phyloP scores from a whole-genome alignment of 345 rosid species.

The Pistacia atlantica region DNA sequence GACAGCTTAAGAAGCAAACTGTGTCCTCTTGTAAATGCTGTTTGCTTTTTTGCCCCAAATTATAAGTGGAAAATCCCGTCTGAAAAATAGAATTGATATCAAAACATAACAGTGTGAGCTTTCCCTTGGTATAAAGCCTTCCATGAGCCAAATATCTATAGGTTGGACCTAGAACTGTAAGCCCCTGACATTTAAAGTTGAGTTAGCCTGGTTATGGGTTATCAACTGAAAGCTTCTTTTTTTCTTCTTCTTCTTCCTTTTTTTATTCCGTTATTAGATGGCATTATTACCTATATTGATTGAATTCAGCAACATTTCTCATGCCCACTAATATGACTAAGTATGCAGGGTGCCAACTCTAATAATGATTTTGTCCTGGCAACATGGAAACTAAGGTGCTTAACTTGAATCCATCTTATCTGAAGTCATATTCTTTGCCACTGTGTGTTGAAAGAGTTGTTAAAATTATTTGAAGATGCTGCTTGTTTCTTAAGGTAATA shows the following conservation, averaged over 20 bases:
- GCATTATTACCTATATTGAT: background rate
- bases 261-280: background rate
- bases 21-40: background rate
- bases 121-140: background rate
- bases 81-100: background rate
- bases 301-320: background rate
- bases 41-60: background rate
- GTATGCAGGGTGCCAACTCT: slow-evolving; percentile 40
- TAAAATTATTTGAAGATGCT: background rate
- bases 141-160: background rate
- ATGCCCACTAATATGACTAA: slow-evolving; percentile 8
- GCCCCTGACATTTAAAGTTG: background rate
- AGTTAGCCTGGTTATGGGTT: background rate
- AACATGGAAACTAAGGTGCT: slow-evolving; percentile 80
- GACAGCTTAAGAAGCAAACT: background rate
- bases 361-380: slow-evolving; percentile 47
- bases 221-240: background rate
- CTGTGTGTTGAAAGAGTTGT: background rate
- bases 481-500: background rate
- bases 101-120: background rate
- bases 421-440: background rate
- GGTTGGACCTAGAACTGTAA: background rate
- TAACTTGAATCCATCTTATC: slow-evolving; percentile 4
- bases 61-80: background rate
- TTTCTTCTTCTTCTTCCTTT: background rate